Evolutionary conservation across 768 basidiomycete species (phyloP).

Genomic region (Cubamyces sp.): DNA sequence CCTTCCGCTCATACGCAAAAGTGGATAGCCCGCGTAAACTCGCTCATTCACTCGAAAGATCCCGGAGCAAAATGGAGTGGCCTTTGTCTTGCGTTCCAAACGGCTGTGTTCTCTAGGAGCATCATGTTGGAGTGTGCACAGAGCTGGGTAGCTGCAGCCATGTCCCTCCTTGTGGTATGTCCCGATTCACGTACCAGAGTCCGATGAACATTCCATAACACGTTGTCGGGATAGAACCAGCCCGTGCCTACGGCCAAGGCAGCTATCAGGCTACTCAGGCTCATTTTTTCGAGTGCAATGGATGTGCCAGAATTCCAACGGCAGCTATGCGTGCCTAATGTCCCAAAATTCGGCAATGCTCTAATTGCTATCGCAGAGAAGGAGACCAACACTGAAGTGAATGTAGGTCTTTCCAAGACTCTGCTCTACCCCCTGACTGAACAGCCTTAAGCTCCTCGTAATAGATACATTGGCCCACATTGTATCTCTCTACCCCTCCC

Average conservation of each 20-base stretch:
- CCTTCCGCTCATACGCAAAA: conserved; percentile 72
- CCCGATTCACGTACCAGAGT: conserved; percentile 41
- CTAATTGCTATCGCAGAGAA: conserved; percentile 61
- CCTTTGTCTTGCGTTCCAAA: conserved; percentile 71
- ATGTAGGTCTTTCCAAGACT: conserved; percentile 42
- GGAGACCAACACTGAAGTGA: conserved; percentile 52
- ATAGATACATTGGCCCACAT: conserved; percentile 56
- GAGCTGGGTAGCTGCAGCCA: conserved; percentile 66
- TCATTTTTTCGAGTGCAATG: conserved; percentile 61
- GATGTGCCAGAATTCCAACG: conserved; percentile 81
- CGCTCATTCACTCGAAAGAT: conserved; percentile 78
- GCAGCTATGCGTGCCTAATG: conserved; percentile 71
- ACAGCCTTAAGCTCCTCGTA: conserved; percentile 37
- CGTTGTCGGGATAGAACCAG: conserved; percentile 63
- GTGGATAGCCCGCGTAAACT: conserved; percentile 76
- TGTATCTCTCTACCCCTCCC: conserved; percentile 66
- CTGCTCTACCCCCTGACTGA: not conserved
- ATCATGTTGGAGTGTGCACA: conserved; percentile 73
- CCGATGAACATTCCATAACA: not conserved
- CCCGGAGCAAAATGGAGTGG: conserved; percentile 82
- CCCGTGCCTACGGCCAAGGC: conserved; percentile 60
- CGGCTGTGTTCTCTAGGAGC: conserved; percentile 57
- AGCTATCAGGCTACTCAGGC: conserved; percentile 62
- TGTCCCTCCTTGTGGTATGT: conserved; percentile 71
- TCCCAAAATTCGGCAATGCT: conserved; percentile 69